Conservation (phyloP, 2,329 filamentous ascomycete species). For the Botrytis squamosa region DNA sequence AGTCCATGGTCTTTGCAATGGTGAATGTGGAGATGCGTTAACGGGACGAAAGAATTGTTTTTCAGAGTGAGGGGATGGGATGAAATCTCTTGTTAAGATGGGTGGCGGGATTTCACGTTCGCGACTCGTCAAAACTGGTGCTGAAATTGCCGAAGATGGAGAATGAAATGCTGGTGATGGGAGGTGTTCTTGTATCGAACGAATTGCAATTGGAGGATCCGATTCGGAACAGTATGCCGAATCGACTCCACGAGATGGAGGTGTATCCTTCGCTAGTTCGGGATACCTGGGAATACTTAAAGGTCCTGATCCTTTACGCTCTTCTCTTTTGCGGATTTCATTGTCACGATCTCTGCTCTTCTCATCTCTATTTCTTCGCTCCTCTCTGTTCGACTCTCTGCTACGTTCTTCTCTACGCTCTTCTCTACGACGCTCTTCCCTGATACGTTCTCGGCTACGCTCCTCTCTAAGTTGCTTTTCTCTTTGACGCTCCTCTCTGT, state of each 20-base stretch:
- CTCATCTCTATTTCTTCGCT: neutral
- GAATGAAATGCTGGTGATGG: conserved; percentile 22
- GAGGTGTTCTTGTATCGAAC: conserved; percentile 21
- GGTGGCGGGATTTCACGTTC: conserved; percentile 17
- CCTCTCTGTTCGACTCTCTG: neutral
- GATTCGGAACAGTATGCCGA: conserved; percentile 39
- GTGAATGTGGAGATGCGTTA: conserved; percentile 61
- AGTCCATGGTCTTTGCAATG: conserved; percentile 49
- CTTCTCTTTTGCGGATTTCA: neutral
- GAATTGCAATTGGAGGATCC: conserved; percentile 29
- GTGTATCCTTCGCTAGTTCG: conserved; percentile 27
- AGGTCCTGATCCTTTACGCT: neutral
- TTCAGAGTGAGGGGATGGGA: conserved; percentile 48
- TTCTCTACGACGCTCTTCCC: neutral
- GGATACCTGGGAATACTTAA: conserved; percentile 20
- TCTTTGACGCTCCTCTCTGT: neutral
- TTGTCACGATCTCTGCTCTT: neutral
- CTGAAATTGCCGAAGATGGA: conserved; percentile 19
- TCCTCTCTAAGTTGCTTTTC: conserved; percentile 9
- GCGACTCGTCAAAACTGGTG: conserved; percentile 11
- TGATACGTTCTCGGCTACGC: neutral
- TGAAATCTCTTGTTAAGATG: conserved; percentile 26
- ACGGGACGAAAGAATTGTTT: conserved; percentile 61
- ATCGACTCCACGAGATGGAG: conserved; percentile 37
- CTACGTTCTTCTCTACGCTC: neutral